These are phyloP conservation scores for Leishmania martiniquensis DNA, from an alignment of 208 protist genomes.

Conservation along the genomic window DNA sequence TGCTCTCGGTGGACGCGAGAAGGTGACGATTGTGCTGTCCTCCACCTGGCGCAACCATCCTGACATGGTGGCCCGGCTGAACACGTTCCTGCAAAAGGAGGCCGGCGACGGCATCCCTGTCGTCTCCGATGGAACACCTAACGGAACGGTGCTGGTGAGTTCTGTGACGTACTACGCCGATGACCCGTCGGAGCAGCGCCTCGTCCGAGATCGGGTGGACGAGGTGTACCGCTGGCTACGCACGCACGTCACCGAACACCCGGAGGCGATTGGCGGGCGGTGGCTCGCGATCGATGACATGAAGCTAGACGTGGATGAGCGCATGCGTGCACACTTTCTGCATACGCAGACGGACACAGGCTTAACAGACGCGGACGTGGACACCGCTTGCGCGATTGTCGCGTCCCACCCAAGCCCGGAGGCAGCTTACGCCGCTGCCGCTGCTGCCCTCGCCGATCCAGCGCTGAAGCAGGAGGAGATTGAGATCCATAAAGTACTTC, in stretches of 20 bases:
- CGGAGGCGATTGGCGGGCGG: conserved; percentile 76
- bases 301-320: conserved; percentile 81
- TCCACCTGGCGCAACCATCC: conserved; percentile 86
- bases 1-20: conserved; percentile 43
- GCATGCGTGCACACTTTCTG: conserved; percentile 82
- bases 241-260: conserved; percentile 67
- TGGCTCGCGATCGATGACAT: conserved; percentile 92
- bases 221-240: conserved; percentile 82
- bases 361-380: conserved; percentile 63
- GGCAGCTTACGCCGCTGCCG: conserved; percentile 34
- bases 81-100: conserved; percentile 54
- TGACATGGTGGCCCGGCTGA: conserved; percentile 66
- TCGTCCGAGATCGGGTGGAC: conserved; percentile 86
- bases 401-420: conserved; percentile 34
- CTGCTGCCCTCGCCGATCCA: conserved; percentile 56
- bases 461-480: conserved; percentile 74
- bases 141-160: conserved; percentile 69
- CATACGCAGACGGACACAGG: conserved; percentile 77
- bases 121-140: conserved; percentile 64
- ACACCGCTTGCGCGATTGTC: conserved; percentile 38
- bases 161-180: conserved; percentile 82
- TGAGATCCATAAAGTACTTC: conserved; percentile 53
- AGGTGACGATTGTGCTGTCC: conserved; percentile 82
- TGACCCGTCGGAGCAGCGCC: conserved; percentile 74
- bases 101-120: conserved; percentile 43